Evolutionary conservation across 129 eudicot species (phyloP).

Genomic region (Flaveria sonorensis): DNA sequence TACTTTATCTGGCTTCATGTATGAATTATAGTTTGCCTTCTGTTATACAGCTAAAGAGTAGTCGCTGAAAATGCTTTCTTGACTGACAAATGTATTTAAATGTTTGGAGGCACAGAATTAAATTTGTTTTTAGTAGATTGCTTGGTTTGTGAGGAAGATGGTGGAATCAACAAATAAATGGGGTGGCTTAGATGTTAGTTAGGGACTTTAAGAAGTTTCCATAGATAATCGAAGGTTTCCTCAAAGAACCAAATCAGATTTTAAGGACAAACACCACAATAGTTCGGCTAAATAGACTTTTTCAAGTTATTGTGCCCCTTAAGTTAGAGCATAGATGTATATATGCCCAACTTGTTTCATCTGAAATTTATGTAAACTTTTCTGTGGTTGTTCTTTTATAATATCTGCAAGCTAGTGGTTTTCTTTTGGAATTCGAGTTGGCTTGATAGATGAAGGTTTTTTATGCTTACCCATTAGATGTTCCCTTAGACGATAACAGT

Average conservation of each 20-base stretch:
- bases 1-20: slow-evolving; percentile 2
- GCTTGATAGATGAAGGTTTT: not conserved
- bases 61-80: not conserved
- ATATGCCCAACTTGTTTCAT: not conserved
- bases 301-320: no score
- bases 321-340: not conserved
- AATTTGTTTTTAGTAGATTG: slow-evolving; percentile 5
- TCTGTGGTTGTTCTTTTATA: not conserved
- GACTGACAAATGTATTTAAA: not conserved
- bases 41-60: slow-evolving; percentile 6
- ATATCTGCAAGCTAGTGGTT: slow-evolving; percentile 8
- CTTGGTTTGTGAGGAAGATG: slow-evolving; percentile 10
- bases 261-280: not conserved
- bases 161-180: not conserved
- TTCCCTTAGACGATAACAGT: slow-evolving; percentile 12
- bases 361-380: not conserved
- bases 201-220: not conserved
- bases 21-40: slow-evolving; percentile 13
- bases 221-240: not conserved
- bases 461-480: slow-evolving; percentile 11
- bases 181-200: slow-evolving; percentile 18
- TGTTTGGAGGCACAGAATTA: not conserved
- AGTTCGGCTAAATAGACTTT: not conserved
- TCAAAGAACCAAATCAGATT: slow-evolving; percentile 17
- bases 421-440: slow-evolving; percentile 1